Conservation (phyloP, 306 rosid genomes). For the Ochetophila trinervis region DNA sequence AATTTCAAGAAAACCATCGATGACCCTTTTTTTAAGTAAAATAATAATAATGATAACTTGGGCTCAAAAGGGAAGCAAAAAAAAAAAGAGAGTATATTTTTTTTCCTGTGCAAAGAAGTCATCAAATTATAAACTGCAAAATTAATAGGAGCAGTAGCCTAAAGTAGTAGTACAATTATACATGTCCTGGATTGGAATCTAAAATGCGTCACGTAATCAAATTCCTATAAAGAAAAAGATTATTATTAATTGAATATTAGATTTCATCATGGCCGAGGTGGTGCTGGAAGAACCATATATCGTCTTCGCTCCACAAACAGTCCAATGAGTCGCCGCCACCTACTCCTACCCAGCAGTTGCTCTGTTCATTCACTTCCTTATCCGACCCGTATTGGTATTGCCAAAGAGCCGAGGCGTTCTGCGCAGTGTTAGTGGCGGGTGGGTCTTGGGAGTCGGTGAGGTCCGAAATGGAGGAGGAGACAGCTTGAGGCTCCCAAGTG, state of each 20-base stretch:
- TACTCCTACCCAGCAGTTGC: constrained; percentile 24
- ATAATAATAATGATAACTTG: too few species aligned
- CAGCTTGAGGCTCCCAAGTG: constrained; percentile 27
- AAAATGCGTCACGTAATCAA: constrained; percentile 42
- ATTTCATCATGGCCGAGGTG: constrained; percentile 22
- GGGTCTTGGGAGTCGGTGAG: constrained; percentile 16
- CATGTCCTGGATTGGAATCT: background rate
- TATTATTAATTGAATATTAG: background rate
- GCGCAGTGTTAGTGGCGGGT: constrained; percentile 14
- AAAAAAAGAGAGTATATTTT: background rate
- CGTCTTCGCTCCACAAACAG: constrained; percentile 67
- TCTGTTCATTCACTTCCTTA: constrained; percentile 5
- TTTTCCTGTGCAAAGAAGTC: too few species aligned
- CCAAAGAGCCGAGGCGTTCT: constrained; percentile 11
- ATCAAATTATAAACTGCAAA: background rate
- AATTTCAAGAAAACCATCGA: too few species aligned
- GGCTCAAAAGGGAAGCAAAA: background rate
- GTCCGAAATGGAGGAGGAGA: constrained; percentile 31
- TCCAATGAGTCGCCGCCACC: constrained; percentile 44
- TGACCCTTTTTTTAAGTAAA: too few species aligned
- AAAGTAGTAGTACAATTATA: background rate
- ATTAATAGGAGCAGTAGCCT: background rate
- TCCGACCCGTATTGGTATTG: constrained; percentile 18
- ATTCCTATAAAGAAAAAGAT: constrained; percentile 10
- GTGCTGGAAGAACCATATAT: constrained; percentile 55